Evolutionary conservation across 108 stramenopile genomes (phyloP).

Genomic region (Cyclotella atomus): DNA sequence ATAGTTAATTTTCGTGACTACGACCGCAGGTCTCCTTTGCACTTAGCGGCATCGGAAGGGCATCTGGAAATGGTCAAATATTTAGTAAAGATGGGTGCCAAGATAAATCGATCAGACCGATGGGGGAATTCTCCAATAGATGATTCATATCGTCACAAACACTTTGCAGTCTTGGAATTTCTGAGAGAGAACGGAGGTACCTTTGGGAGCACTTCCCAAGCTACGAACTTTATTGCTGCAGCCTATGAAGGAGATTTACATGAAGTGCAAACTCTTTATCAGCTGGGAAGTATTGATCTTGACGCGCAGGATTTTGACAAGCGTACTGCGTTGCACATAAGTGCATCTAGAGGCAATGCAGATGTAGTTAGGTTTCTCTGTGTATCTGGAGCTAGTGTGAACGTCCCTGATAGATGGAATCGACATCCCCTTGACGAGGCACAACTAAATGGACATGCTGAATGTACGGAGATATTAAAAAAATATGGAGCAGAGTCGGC

Average conservation of each 20-base stretch:
- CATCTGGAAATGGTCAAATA: slow-evolving; percentile 50
- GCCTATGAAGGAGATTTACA: slow-evolving; percentile 52
- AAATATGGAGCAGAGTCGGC: slow-evolving; percentile 35
- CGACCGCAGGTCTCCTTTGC: slow-evolving; percentile 60
- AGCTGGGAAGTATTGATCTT: slow-evolving; percentile 46
- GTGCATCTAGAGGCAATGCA: slow-evolving; percentile 52
- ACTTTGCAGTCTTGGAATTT: slow-evolving; percentile 45
- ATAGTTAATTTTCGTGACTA: slow-evolving; percentile 65
- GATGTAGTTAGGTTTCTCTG: slow-evolving; percentile 56
- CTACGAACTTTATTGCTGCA: slow-evolving; percentile 52
- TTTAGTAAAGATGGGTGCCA: slow-evolving; percentile 44
- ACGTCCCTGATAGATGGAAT: slow-evolving; percentile 57
- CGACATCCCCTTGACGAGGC: slow-evolving; percentile 61
- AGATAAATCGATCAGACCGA: slow-evolving; percentile 56
- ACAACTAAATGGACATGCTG: slow-evolving; percentile 13
- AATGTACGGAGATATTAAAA: slow-evolving; percentile 26
- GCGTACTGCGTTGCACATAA: slow-evolving; percentile 65
- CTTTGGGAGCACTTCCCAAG: slow-evolving; percentile 49
- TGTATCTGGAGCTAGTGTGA: slow-evolving; percentile 51
- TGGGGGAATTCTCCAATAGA: slow-evolving; percentile 68
- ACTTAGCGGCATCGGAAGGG: slow-evolving; percentile 66
- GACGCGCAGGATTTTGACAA: slow-evolving; percentile 54
- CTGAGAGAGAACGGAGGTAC: slow-evolving; percentile 36
- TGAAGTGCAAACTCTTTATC: slow-evolving; percentile 41
- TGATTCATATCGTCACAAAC: slow-evolving; percentile 58